A percentile compares a stretch with the other conserved stretches of the same genome.
Evolutionary conservation across 768 basidiomycete species (phyloP).

Genomic region (Tulasnella sp.): DNA sequence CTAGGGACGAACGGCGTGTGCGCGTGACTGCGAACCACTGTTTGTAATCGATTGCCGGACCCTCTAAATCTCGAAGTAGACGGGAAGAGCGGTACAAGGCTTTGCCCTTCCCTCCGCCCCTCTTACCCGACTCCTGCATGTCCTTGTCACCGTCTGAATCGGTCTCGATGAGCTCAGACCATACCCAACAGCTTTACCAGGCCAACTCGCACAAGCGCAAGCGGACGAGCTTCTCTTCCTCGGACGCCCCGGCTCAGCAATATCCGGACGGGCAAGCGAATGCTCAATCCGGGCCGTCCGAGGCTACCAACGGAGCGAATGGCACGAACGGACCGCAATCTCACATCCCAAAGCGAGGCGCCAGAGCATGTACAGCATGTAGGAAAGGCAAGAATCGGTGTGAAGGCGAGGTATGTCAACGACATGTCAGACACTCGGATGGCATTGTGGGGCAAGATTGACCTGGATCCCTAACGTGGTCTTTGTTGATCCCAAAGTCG

Average conservation of each 20-base stretch:
- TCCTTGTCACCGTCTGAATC: conserved; percentile 68
- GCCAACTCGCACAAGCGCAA: conserved; percentile 34
- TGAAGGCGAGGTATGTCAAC: conserved; percentile 73
- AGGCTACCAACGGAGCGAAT: conserved; percentile 20
- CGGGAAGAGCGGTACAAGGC: conserved; percentile 21
- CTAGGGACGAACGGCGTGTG: background rate
- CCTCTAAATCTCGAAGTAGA: conserved; percentile 19
- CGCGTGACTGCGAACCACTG: conserved; percentile 24
- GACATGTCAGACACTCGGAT: background rate
- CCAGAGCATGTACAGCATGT: conserved; percentile 84
- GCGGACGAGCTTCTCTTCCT: conserved; percentile 32
- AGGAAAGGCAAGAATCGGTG: conserved; percentile 92
- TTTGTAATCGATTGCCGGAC: conserved; percentile 26
- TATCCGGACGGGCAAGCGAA: conserved; percentile 11
- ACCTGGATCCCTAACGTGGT: conserved; percentile 14
- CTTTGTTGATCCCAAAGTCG: conserved; percentile 54
- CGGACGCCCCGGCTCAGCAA: conserved; percentile 7
- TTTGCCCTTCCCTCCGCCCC: conserved; percentile 15
- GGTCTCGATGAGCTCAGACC: conserved; percentile 58
- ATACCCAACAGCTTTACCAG: conserved; percentile 25
- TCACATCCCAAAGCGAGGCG: conserved; percentile 88
- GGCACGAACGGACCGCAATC: conserved; percentile 33
- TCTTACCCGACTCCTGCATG: conserved; percentile 48
- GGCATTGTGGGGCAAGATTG: background rate
- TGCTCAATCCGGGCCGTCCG: background rate